Evolutionary conservation across 225 moss, liverwort and hornwort genomes (phyloP), one percentile per base, ranked within the genome.

Genomic region (Antitrichia curtipendula): DNA sequence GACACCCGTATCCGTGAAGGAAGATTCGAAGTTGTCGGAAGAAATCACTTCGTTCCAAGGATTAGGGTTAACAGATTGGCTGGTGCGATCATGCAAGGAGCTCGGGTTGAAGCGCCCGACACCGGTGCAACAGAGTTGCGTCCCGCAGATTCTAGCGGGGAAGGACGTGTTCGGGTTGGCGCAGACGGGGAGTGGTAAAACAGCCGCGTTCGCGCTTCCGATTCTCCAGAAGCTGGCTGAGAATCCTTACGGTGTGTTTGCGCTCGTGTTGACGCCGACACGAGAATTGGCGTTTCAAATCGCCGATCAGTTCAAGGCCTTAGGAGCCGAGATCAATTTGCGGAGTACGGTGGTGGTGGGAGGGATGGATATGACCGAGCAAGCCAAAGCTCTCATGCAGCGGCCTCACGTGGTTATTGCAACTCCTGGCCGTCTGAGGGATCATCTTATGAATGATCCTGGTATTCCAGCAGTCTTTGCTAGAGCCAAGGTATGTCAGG

Each of bases 161-260:
- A 97, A 95, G 89, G 97, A 97, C 41, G 96, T 97, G 65, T 90
- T 99, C 24, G 97, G 97, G 8, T 83, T 99, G 81, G 99, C 99
- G 64, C 95, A 99, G 85, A 99, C 99, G 2, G 99, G 99, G 32
- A 99, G 99, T 84, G 99, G 99, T 29, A 99, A 99, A 90, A 99
- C 99, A 13, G 99, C 99, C 41, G 99, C 99, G 7, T 99, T 99
- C 62, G 99, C 97, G 32, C 95, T 99, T 11, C 99, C 99, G 13
- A 97, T 99, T 82, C 84, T 99, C 59, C 96, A 99, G 85, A 90
- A 90, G 28, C 86, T 99, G 52, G 88, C 97, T 1, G 95, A 94
- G 86, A 94, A 97, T 90, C 95, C 95, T 7, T 99, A 93, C 52
- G 97, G 99, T 4, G 94, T 99, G 25, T 96, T 93, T 36, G 99